Evolutionary conservation across 73 alveolate genomes (phyloP), one percentile per base, ranked within the genome.

Genomic region (Paraurostyla sp.): DNA sequence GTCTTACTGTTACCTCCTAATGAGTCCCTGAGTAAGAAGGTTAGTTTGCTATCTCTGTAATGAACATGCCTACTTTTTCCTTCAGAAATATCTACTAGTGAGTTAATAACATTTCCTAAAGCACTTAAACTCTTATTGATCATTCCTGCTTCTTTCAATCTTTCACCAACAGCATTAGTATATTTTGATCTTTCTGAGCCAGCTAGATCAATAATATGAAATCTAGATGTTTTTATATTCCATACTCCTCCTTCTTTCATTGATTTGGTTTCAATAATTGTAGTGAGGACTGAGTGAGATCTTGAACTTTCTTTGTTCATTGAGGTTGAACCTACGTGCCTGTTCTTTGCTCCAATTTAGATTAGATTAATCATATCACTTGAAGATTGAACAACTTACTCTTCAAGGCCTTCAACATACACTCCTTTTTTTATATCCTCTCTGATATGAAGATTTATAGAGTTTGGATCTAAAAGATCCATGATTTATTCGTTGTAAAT

Each of bases 151-250:
- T 98, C 99, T 85, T 97, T 95, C 22, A 97, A 87, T 89, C 99
- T 91, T 57, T 98, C 99, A 0, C 99, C 99, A 15, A 76, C 91
- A 23, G 99, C 97, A 27, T 95, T 97, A 27, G 98, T 90, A 27
- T 93, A 69, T 91, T 97, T 95, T 68, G 96, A 96, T 20, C 99
- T 94, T 80, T 98, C 99, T 25, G 99, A 93, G 27, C 99, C 99
- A 11, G 99, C 99, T 29, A 98, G 86, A 90, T 98, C 99, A 27
- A 98, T 97, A 59, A 98, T 91, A 84, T 98, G 98, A 75, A 98
- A 96, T 86, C 96, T 91, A 35, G 98, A 78, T 38, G 83, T 91
- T 86, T 68, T 87, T 30, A 57, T 58, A 38, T 35, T 27, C 78
- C 94, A 81, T 40, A 62, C 50, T 25, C 85, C 85, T 73, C 90